phyloP scores from a whole-genome alignment of 2,329 filamentous ascomycete species.

The Boeremia exigua region DNA sequence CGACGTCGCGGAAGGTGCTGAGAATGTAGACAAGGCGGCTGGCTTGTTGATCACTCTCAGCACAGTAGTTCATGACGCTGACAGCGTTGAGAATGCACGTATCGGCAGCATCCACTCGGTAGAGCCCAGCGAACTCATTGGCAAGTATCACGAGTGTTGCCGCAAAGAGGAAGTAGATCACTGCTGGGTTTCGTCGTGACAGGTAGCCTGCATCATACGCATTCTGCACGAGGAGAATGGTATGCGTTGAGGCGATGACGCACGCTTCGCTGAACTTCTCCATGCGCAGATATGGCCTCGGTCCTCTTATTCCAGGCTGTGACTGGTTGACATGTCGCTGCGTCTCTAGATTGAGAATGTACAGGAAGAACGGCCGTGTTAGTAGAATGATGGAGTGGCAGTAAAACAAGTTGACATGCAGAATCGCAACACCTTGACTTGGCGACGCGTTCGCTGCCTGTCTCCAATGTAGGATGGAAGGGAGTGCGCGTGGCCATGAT shows the following conservation, averaged over 20 bases:
- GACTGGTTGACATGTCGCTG: constrained; percentile 43
- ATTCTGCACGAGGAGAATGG: constrained; percentile 49
- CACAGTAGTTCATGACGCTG: constrained; percentile 50
- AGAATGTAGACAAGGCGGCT: constrained; percentile 48
- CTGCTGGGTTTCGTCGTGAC: constrained; percentile 48
- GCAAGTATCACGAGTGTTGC: constrained; percentile 49
- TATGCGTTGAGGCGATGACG: constrained; percentile 51
- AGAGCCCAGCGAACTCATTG: constrained; percentile 49
- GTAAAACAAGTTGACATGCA: constrained; percentile 68
- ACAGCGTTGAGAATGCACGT: constrained; percentile 48
- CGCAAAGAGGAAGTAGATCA: constrained; percentile 52
- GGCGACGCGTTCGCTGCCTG: constrained; percentile 54
- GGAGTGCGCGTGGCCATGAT: constrained; percentile 58
- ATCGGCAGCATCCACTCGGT: constrained; percentile 42
- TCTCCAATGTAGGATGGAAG: constrained; percentile 58
- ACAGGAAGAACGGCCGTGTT: constrained; percentile 69
- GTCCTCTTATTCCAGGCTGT: constrained; percentile 28
- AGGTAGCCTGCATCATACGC: constrained; percentile 51
- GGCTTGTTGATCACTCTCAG: constrained; percentile 50
- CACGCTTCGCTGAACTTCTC: constrained; percentile 56
- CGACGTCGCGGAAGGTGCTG: constrained; percentile 47
- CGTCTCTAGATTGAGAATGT: constrained; percentile 57
- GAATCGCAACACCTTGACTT: constrained; percentile 63
- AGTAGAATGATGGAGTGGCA: constrained; percentile 68
- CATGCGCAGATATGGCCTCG: constrained; percentile 50